These are phyloP conservation scores for Chalciporus piperatus DNA, from an alignment of 768 basidiomycete species.

Conservation along the genomic window DNA sequence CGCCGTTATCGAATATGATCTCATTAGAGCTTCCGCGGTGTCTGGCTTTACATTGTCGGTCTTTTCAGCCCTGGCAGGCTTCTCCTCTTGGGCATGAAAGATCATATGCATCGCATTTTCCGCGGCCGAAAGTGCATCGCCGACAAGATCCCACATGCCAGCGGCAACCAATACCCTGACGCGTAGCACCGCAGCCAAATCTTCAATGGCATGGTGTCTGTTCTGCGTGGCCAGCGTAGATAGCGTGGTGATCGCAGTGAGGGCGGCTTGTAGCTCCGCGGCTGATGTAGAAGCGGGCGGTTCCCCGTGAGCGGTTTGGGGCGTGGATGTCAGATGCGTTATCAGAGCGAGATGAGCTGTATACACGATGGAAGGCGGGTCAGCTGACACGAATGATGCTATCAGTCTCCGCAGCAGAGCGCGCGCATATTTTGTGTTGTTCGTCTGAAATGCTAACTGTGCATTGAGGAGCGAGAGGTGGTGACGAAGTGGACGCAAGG, in stretches of 20 bases:
- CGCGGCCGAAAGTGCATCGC: constrained; percentile 43
- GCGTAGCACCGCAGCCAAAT: constrained; percentile 54
- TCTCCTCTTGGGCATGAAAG: constrained; percentile 17
- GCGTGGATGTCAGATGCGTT: constrained; percentile 35
- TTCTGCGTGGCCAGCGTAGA: constrained; percentile 30
- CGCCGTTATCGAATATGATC: constrained; percentile 29
- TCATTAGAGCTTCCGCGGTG: constrained; percentile 13
- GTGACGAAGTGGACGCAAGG: constrained; percentile 57
- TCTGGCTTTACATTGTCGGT: constrained; percentile 12
- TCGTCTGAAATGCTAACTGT: constrained; percentile 44
- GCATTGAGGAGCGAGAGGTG: constrained; percentile 62
- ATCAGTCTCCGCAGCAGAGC: constrained; percentile 56
- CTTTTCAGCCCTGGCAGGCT: background rate
- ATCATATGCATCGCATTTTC: constrained; percentile 50
- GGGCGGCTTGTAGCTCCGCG: constrained; percentile 30
- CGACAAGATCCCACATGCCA: constrained; percentile 52
- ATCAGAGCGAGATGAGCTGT: constrained; percentile 56
- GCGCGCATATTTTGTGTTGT: constrained; percentile 58
- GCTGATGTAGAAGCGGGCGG: constrained; percentile 3
- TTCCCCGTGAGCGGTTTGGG: constrained; percentile 2
- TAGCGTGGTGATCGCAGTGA: constrained; percentile 34
- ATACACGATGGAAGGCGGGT: constrained; percentile 55
- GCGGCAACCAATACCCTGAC: constrained; percentile 54
- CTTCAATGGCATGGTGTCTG: constrained; percentile 41
- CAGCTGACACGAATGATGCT: constrained; percentile 41